Conservation (phyloP, 2,329 filamentous ascomycete species). For the Hortaea sp. region DNA sequence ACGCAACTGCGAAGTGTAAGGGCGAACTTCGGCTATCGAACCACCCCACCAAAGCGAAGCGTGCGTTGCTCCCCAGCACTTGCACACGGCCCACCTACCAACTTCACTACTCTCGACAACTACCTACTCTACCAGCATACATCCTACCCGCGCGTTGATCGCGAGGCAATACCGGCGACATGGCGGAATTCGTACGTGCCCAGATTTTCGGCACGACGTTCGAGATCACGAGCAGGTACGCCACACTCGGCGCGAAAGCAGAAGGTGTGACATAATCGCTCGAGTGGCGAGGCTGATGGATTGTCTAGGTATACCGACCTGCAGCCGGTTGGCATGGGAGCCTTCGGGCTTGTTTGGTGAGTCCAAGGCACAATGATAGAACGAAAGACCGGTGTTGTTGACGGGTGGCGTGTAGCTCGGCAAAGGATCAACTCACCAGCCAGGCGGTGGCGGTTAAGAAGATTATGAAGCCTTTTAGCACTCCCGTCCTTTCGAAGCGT, state of each 20-base stretch:
- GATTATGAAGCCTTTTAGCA: constrained; percentile 99
- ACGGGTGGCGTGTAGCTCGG: constrained; percentile 54
- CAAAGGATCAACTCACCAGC: constrained; percentile 92
- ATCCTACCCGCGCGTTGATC: background rate
- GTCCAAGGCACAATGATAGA: constrained; percentile 7
- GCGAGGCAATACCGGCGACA: constrained; percentile 39
- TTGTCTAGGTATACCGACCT: constrained; percentile 79
- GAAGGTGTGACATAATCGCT: constrained; percentile 6
- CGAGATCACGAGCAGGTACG: constrained; percentile 95
- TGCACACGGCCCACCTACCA: too few relatives aligned
- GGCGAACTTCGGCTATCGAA: too few relatives aligned
- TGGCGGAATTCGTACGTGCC: constrained; percentile 98
- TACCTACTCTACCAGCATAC: background rate
- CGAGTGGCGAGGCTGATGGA: constrained; percentile 7
- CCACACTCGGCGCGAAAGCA: constrained; percentile 2
- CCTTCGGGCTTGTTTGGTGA: constrained; percentile 94
- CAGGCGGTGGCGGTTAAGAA: constrained; percentile 99
- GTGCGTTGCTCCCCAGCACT: too few relatives aligned
- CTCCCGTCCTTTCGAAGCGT: constrained; percentile 92
- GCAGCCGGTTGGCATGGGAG: constrained; percentile 97
- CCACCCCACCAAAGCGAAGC: too few relatives aligned
- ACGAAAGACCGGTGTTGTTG: constrained; percentile 3
- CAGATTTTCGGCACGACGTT: constrained; percentile 99
- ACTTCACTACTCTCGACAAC: too few relatives aligned
- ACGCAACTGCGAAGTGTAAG: too few relatives aligned